These are phyloP conservation scores for Colletotrichum liaoningense DNA, from an alignment of 2,329 filamentous ascomycete species.

Conservation along the genomic window DNA sequence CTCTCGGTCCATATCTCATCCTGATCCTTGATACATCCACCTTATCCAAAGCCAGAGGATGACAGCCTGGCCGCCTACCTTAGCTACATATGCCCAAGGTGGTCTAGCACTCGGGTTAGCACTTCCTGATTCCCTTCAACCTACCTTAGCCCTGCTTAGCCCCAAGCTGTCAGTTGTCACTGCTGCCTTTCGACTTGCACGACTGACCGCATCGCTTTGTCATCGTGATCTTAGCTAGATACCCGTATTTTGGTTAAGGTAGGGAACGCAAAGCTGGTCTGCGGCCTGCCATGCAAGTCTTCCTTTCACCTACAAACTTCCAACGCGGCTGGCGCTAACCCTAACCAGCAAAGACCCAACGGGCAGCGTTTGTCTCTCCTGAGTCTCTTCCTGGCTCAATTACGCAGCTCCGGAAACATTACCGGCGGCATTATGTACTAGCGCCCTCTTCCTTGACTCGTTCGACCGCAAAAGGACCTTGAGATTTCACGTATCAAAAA, in stretches of 20 bases:
- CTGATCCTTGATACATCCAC: background rate
- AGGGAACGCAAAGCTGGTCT: background rate
- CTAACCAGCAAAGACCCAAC: background rate
- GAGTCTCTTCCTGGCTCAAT: background rate
- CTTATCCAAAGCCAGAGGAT: background rate
- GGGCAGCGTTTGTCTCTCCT: background rate
- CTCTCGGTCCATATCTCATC: background rate
- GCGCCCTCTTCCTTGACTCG: constrained; percentile 24
- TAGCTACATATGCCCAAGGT: background rate
- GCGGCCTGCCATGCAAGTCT: background rate
- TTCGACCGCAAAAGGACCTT: constrained; percentile 16
- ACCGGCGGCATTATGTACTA: constrained; percentile 18
- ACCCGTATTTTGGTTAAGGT: background rate
- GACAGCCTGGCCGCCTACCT: background rate
- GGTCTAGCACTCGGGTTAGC: background rate
- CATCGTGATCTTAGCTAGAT: background rate
- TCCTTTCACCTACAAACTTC: background rate
- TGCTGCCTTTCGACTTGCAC: background rate
- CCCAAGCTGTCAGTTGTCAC: background rate
- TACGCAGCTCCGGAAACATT: constrained; percentile 13
- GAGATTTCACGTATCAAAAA: constrained; percentile 31
- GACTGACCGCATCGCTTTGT: background rate
- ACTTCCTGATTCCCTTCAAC: background rate
- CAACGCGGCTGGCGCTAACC: background rate
- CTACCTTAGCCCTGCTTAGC: background rate